phyloP scores from a whole-genome alignment of 2,329 filamentous ascomycete species.

The Ascosphaera acerosa region DNA sequence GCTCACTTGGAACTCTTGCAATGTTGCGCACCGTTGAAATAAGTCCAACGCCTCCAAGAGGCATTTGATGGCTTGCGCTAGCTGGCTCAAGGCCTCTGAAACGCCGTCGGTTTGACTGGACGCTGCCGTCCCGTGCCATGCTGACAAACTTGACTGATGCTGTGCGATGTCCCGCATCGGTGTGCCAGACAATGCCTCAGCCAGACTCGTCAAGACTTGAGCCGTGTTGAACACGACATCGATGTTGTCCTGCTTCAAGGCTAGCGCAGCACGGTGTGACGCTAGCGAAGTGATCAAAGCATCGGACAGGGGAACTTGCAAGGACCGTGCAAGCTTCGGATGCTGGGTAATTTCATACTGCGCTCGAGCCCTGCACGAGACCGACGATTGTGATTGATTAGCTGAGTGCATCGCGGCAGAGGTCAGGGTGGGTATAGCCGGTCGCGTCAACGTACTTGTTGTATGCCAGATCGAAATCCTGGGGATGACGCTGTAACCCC shows the following conservation, averaged over 20 bases:
- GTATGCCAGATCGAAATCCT: constrained; percentile 45
- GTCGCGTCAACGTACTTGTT: constrained; percentile 34
- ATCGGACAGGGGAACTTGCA: constrained; percentile 28
- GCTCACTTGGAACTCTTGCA: constrained; percentile 26
- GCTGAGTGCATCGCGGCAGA: no score
- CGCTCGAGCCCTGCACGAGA: constrained; percentile 38
- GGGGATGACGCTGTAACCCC: constrained; percentile 33
- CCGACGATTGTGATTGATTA: no score
- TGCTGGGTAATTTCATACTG: constrained; percentile 46
- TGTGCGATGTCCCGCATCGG: no score
- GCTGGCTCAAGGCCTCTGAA: no score
- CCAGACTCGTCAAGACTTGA: constrained; percentile 40
- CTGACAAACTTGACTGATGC: no score
- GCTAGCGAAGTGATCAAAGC: constrained; percentile 33
- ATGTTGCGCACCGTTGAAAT: constrained; percentile 29
- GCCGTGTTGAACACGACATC: constrained; percentile 48
- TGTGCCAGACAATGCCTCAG: no score
- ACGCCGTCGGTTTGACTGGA: constrained; percentile 15
- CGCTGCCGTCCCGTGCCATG: constrained; percentile 29
- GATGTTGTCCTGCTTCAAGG: constrained; percentile 34
- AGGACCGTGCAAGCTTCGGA: constrained; percentile 31
- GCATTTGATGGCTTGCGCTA: constrained; percentile 24
- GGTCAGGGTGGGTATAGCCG: background rate
- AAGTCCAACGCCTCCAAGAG: constrained; percentile 36
- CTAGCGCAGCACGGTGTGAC: constrained; percentile 37